A percentile compares a stretch with the other conserved stretches of the same genome.
These are phyloP conservation scores for Chlorencoelia australis DNA, from an alignment of 2,329 filamentous ascomycete species.

Conservation along the genomic window DNA sequence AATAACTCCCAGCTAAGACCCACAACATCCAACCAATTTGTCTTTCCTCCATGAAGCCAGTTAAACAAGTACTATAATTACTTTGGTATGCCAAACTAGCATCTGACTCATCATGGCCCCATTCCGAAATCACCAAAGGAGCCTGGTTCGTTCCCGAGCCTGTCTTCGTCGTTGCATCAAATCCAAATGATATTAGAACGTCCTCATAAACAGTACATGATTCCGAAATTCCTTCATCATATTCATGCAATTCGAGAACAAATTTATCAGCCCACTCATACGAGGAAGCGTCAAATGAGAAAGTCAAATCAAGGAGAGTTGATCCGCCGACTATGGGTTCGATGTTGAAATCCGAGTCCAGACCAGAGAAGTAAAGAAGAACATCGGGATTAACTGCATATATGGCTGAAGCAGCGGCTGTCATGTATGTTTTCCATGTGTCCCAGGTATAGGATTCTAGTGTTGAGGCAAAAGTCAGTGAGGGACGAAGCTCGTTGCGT, in stretches of 20 bases:
- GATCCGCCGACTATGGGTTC: slow-evolving; percentile 11
- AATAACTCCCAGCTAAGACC: slow-evolving; percentile 50
- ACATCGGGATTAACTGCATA: slow-evolving; percentile 34
- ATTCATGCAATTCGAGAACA: slow-evolving; percentile 39
- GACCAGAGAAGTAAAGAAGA: slow-evolving; percentile 38
- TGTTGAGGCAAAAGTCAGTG: slow-evolving; percentile 11
- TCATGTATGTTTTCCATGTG: slow-evolving; percentile 35
- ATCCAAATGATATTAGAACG: slow-evolving; percentile 31
- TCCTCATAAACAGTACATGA: slow-evolving; percentile 24
- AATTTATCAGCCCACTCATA: slow-evolving; percentile 35
- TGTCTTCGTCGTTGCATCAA: slow-evolving; percentile 31
- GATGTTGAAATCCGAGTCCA: slow-evolving; percentile 33
- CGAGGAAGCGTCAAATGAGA: slow-evolving; percentile 27
- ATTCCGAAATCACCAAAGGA: slow-evolving; percentile 34
- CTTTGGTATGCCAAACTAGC: slow-evolving; percentile 32
- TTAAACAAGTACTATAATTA: slow-evolving; percentile 41
- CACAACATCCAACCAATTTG: slow-evolving; percentile 49
- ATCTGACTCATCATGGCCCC: slow-evolving; percentile 38
- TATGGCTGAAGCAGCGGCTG: slow-evolving; percentile 31
- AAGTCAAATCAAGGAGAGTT: slow-evolving; percentile 9
- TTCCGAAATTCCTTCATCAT: slow-evolving; percentile 23
- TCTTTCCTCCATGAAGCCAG: slow-evolving; percentile 26
- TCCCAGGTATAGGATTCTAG: slow-evolving; percentile 33
- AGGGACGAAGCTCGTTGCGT: slow-evolving; percentile 32
- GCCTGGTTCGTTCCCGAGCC: slow-evolving; percentile 28